Evolutionary conservation across 176 grass and related monocot genomes (phyloP).

Genomic region (Avena eriantha): DNA sequence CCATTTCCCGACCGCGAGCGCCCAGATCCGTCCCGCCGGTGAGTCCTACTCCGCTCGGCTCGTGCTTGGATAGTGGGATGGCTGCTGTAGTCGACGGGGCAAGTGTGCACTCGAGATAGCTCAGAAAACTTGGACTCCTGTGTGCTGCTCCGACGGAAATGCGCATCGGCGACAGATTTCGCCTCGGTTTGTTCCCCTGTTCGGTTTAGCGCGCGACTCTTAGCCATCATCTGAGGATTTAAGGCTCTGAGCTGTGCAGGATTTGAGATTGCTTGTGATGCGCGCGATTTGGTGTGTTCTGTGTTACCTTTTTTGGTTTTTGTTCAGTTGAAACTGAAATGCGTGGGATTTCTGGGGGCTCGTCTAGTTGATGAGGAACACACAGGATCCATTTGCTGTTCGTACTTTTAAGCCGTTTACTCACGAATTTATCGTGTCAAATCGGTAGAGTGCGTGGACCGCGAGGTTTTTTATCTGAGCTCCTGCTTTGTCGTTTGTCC

Average conservation of each 20-base stretch:
- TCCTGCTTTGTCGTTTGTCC: conserved; percentile 30
- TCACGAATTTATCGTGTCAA: background rate
- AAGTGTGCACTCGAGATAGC: background rate
- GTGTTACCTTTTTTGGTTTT: background rate
- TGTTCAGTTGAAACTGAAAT: conserved; percentile 27
- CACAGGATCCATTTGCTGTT: background rate
- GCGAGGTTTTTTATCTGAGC: background rate
- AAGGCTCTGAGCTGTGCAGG: background rate
- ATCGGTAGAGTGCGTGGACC: background rate
- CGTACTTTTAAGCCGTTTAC: background rate
- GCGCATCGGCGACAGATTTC: conserved; percentile 7
- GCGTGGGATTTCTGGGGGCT: conserved; percentile 13
- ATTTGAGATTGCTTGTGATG: conserved; percentile 8
- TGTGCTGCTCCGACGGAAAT: background rate
- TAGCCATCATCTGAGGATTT: background rate
- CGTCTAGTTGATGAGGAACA: background rate
- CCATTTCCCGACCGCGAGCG: conserved; percentile 32
- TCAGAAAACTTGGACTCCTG: background rate
- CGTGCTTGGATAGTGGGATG: conserved; percentile 22
- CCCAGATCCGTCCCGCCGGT: conserved; percentile 53
- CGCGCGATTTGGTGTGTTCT: background rate
- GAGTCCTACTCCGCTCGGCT: conserved; percentile 32
- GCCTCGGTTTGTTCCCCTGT: background rate
- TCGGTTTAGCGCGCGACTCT: background rate
- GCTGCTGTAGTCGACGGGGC: background rate